Percentiles rank a stretch among this genome's conserved stretches.
Conservation (phyloP, 495 filamentous ascomycete genomes). For the Neurospora sp. region DNA sequence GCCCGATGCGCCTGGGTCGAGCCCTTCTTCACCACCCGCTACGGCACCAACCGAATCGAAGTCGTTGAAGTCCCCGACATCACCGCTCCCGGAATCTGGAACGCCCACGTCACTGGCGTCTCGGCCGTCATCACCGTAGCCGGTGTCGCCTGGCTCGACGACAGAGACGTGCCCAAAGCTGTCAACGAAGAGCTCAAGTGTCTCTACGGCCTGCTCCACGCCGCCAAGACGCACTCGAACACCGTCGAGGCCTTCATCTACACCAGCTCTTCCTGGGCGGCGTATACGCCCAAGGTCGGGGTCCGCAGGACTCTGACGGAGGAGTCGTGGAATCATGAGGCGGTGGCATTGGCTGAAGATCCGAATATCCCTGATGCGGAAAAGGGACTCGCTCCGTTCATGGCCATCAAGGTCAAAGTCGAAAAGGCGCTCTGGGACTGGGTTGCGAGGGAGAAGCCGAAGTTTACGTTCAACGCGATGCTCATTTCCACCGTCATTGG, state of each 20-base stretch:
- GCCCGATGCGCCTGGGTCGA: conserved; percentile 33
- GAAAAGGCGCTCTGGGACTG: conserved; percentile 23
- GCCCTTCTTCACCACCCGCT: conserved; percentile 27
- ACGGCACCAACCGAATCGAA: conserved; percentile 29
- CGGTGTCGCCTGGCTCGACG: not conserved
- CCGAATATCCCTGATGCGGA: not conserved
- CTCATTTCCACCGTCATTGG: conserved; percentile 18
- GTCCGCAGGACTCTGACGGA: conserved; percentile 9
- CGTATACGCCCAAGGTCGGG: conserved; percentile 14
- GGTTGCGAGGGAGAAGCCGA: conserved; percentile 17
- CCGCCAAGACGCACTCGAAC: conserved; percentile 4
- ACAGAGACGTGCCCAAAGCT: conserved; percentile 4
- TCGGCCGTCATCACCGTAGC: conserved; percentile 9
- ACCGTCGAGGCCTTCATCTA: conserved; percentile 16
- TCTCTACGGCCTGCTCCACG: conserved; percentile 4
- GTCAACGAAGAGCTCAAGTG: conserved; percentile 6
- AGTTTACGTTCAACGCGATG: conserved; percentile 18
- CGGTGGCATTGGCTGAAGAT: conserved; percentile 8
- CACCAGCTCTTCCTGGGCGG: conserved; percentile 19
- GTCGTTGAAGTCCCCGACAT: conserved; percentile 29
- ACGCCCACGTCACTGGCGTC: conserved; percentile 27
- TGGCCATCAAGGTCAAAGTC: conserved; percentile 15
- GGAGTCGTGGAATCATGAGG: conserved; percentile 17
- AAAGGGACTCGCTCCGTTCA: conserved; percentile 16
- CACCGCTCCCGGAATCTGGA: conserved; percentile 24